Percentiles rank a stretch among this genome's conserved stretches.
Conservation (phyloP, 306 rosid species). For the Astragalus glycyphyllos region DNA sequence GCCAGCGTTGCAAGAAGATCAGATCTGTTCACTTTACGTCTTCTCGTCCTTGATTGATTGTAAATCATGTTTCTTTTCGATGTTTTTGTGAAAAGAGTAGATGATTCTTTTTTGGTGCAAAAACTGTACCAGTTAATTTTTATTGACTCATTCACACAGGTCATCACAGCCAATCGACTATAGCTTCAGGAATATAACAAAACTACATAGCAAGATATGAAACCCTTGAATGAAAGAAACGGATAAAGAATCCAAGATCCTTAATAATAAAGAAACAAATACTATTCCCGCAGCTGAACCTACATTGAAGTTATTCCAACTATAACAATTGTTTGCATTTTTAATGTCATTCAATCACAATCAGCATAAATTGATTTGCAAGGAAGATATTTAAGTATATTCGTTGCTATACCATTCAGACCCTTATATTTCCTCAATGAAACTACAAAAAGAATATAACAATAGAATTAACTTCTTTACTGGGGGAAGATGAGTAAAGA, state of each 20-base stretch:
- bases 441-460: conserved; percentile 29
- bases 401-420: conserved; percentile 16
- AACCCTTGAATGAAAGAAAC: conserved; percentile 25
- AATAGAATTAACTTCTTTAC: conserved; percentile 7
- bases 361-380: conserved; percentile 39
- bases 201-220: conserved; percentile 31
- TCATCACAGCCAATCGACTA: not conserved
- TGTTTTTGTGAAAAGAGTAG: conserved; percentile 7
- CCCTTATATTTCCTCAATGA: conserved; percentile 19
- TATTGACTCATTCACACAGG: not conserved
- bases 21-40: not conserved
- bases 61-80: conserved; percentile 13
- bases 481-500: not conserved
- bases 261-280: conserved; percentile 35
- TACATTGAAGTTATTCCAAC: conserved; percentile 42
- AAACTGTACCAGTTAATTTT: not conserved
- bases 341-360: conserved; percentile 42
- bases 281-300: conserved; percentile 41
- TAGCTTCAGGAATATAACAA: conserved; percentile 10
- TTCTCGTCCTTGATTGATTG: conserved; percentile 21
- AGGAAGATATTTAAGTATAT: conserved; percentile 37
- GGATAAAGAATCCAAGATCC: conserved; percentile 15
- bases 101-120: not conserved
- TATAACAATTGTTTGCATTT: conserved; percentile 30
- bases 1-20: not conserved